Base-by-base conservation (phyloP, 2,329 filamentous ascomycete genomes). In the Tricladium varicosporioides region DNA sequence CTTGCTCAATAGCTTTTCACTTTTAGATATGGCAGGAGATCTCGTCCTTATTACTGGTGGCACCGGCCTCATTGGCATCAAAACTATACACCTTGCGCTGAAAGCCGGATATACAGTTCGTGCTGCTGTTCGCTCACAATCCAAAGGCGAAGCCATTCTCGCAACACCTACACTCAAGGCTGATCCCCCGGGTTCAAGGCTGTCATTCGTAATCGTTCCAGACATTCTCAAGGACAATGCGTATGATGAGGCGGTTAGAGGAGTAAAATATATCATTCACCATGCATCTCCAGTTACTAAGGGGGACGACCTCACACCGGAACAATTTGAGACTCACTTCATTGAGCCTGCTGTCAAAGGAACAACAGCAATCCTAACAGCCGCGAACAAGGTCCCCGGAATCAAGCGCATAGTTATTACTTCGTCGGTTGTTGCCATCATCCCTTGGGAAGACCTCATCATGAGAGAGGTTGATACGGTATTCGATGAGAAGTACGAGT, bases 61-160 rank as follows among this genome's bases (percentile, higher is more conserved):
- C 1, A 78, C 74, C 16, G 78, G 79, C 48, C 79, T 80, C 63
- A 77, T 82, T 47, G 78, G 78, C 14, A 77, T 78, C 13, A 78
- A 80, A 55, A 69, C 79, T 27, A 71, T 81, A 3, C 74, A 78
- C 42, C 16, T 45, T 2, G 58, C 60, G 15, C 57, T 67, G 14
- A 61, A 67, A n/a, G 69, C 80, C 1, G 66, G 80, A 14, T 57
- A 47, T 50, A 33, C 40, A 71, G 75, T 80, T n/a, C 72, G 76
- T 1, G 71, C 74, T 0, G 79, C 78, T 2, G 75, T 75, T 13
- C 72, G 78, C 16, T 74, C 74, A 0, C 62, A 74, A 11, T 73
- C 70, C 33, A 81, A 80, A 55, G 77, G 76, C 3, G 60, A 72
- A 0, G 68, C 68, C 0, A 72, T 80, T 19, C 58, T 76, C 16